A percentile compares a stretch with the other conserved stretches of the same genome.
Evolutionary conservation across 106 monocot genomes (phyloP).

Genomic region (Vanilla planifolia): DNA sequence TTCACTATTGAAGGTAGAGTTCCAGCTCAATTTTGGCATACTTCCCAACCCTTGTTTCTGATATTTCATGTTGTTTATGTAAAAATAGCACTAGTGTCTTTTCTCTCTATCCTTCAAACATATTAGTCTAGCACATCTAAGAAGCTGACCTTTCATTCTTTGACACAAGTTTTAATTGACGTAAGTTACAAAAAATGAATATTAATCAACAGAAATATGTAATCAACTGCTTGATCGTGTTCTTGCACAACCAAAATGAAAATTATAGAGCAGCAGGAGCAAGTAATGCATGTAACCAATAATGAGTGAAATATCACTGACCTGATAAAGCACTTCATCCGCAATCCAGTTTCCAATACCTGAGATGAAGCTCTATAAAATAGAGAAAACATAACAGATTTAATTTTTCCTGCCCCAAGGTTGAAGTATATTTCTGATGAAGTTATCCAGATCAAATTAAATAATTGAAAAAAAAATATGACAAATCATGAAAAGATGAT

Average conservation of each 20-base stretch:
- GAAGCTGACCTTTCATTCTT: background rate
- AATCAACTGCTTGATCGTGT: background rate
- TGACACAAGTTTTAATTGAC: background rate
- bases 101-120: background rate
- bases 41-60: background rate
- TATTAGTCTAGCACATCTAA: background rate
- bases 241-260: background rate
- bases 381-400: background rate
- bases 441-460: no score
- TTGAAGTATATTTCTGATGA: no score
- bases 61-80: background rate
- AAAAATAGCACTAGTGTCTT: background rate
- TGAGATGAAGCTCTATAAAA: slow-evolving; percentile 72
- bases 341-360: slow-evolving; percentile 99
- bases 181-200: background rate
- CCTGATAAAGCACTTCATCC: slow-evolving; percentile 99
- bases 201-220: no score
- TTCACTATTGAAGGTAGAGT: background rate
- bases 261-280: background rate
- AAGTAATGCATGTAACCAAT: background rate
- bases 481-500: no score
- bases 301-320: slow-evolving; percentile 10
- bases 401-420: background rate
- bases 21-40: background rate
- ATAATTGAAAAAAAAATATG: no score